Percentiles rank a stretch among this genome's conserved stretches.
Evolutionary conservation across 176 grass and related monocot species (phyloP).

Genomic region (Chrysopogon serrulatus): DNA sequence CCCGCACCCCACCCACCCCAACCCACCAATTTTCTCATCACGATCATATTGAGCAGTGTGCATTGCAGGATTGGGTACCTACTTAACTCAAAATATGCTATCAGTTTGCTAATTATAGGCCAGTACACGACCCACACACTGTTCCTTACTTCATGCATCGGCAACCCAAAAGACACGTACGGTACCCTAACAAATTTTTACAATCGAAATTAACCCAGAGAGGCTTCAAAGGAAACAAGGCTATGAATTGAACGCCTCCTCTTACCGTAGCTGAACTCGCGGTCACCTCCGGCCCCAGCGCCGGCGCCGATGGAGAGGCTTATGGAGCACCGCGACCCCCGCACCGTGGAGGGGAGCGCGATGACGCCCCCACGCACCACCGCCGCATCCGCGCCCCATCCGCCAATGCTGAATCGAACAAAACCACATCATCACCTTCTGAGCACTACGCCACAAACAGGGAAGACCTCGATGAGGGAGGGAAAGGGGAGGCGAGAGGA

Average conservation of each 20-base stretch:
- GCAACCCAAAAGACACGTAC: slow-evolving; percentile 2
- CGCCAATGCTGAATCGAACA: slow-evolving; percentile 12
- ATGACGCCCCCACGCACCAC: slow-evolving; percentile 21
- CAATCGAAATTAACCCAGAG: neutral
- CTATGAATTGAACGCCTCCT: neutral
- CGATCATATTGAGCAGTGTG: neutral
- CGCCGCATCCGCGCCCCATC: slow-evolving; percentile 7
- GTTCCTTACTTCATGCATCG: slow-evolving; percentile 7
- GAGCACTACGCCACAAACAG: neutral
- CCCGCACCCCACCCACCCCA: neutral
- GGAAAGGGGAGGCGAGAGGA: neutral
- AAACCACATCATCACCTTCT: neutral
- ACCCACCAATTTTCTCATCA: neutral
- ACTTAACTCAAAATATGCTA: neutral
- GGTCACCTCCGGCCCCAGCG: slow-evolving; percentile 32
- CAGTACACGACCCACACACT: neutral
- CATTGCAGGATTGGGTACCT: neutral
- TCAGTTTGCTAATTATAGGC: neutral
- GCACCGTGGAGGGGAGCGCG: slow-evolving; percentile 21
- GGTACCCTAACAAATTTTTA: neutral
- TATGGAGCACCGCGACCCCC: slow-evolving; percentile 53
- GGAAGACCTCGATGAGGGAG: neutral
- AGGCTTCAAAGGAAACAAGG: neutral
- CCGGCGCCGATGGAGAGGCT: slow-evolving; percentile 68
- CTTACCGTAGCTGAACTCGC: slow-evolving; percentile 63